Percentiles rank a stretch among this genome's conserved stretches.
phyloP scores from a whole-genome alignment of 257 asterid species.

The Primulina huaijiensis region DNA sequence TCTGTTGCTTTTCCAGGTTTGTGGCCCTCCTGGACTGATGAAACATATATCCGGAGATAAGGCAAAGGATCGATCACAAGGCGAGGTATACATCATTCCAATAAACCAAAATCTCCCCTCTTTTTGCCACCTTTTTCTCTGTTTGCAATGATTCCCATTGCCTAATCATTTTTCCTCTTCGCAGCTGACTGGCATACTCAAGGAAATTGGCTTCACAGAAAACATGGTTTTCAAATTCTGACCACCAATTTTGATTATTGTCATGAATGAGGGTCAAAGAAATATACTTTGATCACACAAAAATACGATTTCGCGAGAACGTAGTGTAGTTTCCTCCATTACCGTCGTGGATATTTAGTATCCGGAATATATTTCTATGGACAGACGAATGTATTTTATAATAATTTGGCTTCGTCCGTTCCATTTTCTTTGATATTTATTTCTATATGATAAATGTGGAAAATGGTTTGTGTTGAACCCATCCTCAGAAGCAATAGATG shows the following conservation, averaged over 20 bases:
- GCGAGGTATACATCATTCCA: conserved; percentile 61
- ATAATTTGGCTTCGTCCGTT: background rate
- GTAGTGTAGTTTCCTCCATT: too few species aligned
- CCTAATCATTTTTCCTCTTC: background rate
- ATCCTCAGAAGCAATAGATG: background rate
- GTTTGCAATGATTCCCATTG: background rate
- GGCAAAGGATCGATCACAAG: conserved; percentile 77
- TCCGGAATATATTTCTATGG: too few species aligned
- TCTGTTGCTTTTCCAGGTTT: conserved; percentile 54
- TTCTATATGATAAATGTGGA: background rate
- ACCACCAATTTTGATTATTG: conserved; percentile 18
- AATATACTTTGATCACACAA: background rate
- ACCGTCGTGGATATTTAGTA: too few species aligned
- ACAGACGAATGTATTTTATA: too few species aligned
- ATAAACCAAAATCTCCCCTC: background rate
- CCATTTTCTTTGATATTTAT: too few species aligned
- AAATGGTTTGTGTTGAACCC: background rate
- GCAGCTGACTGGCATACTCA: conserved; percentile 79
- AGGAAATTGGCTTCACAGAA: conserved; percentile 75
- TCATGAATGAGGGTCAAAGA: conserved; percentile 19
- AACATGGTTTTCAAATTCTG: conserved; percentile 86
- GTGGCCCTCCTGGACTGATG: conserved; percentile 99
- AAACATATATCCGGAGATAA: conserved; percentile 80
- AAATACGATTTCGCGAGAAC: too few species aligned
- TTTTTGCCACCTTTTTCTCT: conserved; percentile 1